Evolutionary conservation across 2,329 filamentous ascomycete genomes (phyloP), one percentile per base, ranked within the genome.

Genomic region (Myotisia sp.): DNA sequence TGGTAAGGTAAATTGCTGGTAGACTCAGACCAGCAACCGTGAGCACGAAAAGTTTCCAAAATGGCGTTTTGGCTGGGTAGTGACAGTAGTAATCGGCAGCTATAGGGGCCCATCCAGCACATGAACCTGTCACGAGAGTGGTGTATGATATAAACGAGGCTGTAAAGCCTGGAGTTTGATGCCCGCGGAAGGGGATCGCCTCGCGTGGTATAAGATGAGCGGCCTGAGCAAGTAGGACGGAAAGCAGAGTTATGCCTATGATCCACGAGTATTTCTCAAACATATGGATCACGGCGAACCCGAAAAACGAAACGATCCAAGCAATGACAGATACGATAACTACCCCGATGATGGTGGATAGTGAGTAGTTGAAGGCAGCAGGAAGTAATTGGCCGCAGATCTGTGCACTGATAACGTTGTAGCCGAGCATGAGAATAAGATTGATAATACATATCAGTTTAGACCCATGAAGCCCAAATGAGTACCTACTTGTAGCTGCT

Each of bases 41-140:
- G 12, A 34, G 21, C 6, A 13, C 5, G 8, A 19, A 20, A 9
- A 34, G 14, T 8, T 26, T 34, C 24, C 32, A 28, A n/a, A n/a
- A 20, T 14, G 14, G 23, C 12, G 13, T 13, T 7, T 12, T 27
- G 13, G 6, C 24, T 5, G 32, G 18, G 18, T 34, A 34, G n/a
- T 34, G 22, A n/a, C 32, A 34, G 24, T 34, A 34, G 23, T 34
- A 34, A 14, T 34, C 32, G 22, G 22, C 32, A 13, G 27, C 24
- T 17, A 24, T 24, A 16, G 22, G 26, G 14, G 32, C 21, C 32
- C 32, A 34, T 8, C 32, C 32, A 28, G 22, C 20, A 20, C 22
- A 16, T 5, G 17, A 21, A 8, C 22, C 22, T 10, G 16, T 12
- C 2, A 18, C 20, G 32, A 34, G 24, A 3, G 32, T 23, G 10